Evolutionary conservation across 2,329 filamentous ascomycete genomes (phyloP).

Genomic region (Penicillium sp.): DNA sequence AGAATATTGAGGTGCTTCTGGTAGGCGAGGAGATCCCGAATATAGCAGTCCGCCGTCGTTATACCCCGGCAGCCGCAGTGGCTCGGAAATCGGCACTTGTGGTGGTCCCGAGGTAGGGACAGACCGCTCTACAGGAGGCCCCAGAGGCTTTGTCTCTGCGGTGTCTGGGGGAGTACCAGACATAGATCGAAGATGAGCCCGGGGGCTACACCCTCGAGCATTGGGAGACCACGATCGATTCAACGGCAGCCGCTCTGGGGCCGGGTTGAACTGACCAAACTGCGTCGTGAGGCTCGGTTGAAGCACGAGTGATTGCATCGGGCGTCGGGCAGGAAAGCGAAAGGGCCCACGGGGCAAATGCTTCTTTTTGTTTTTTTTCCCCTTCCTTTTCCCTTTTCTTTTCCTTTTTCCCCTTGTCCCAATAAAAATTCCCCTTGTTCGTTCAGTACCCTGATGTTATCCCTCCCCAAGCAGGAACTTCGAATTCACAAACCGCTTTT

Average conservation of each 20-base stretch:
- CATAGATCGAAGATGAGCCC: conserved; percentile 47
- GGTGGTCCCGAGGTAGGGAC: conserved; percentile 16
- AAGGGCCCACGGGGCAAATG: conserved; percentile 16
- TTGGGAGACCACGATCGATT: conserved; percentile 38
- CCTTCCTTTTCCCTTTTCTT: neutral
- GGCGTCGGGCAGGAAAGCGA: conserved; percentile 20
- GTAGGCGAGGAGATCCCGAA: conserved; percentile 13
- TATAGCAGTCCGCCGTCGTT: conserved; percentile 18
- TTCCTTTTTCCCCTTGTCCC: neutral
- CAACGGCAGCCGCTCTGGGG: conserved; percentile 36
- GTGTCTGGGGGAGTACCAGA: conserved; percentile 44
- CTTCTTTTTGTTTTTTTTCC: neutral
- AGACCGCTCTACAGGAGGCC: conserved; percentile 21
- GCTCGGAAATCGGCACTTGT: conserved; percentile 20
- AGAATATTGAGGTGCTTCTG: conserved; percentile 26
- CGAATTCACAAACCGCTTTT: conserved; percentile 27
- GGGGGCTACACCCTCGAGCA: conserved; percentile 40
- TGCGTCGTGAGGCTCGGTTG: conserved; percentile 40
- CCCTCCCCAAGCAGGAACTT: conserved; percentile 5
- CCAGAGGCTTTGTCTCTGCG: conserved; percentile 34
- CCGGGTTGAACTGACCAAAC: conserved; percentile 39
- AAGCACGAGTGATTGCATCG: conserved; percentile 46
- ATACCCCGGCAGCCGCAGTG: conserved; percentile 21
- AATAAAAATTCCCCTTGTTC: too few relatives aligned
- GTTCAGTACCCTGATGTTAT: neutral